Percentiles rank a stretch among this genome's conserved stretches.
Conservation (phyloP, 73 alveolate genomes). For the Tetrahymena borealis region DNA sequence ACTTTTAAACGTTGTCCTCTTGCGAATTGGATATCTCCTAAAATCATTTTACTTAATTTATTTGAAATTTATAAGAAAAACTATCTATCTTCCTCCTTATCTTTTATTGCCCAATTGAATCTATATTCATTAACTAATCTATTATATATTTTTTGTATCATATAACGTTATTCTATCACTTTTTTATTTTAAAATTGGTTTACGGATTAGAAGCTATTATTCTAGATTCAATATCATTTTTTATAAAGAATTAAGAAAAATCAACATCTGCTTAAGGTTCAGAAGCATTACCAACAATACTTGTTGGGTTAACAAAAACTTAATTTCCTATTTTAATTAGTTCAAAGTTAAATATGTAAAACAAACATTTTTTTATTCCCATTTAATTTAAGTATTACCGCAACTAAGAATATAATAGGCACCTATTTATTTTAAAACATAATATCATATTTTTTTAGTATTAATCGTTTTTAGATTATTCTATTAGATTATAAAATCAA, state of each 20-base stretch:
- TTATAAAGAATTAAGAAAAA: neutral
- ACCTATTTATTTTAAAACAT: neutral
- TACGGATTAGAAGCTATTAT: neutral
- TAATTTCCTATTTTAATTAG: neutral
- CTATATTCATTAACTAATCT: neutral
- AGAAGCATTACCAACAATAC: neutral
- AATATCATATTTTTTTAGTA: too few species aligned
- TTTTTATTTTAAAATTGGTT: neutral
- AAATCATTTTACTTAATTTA: neutral
- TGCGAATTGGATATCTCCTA: neutral
- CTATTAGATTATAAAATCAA: neutral
- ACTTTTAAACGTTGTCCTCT: neutral
- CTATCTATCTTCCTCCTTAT: neutral
- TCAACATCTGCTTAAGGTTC: neutral
- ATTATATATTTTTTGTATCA: neutral
- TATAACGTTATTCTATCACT: neutral
- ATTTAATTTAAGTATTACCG: neutral
- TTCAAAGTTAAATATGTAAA: neutral
- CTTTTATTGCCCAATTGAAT: neutral
- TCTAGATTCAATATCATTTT: neutral
- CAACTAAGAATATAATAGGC: neutral
- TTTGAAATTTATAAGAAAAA: neutral
- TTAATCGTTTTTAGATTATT: neutral
- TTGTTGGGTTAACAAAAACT: neutral
- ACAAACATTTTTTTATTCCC: neutral